Conservation (phyloP, 2,329 filamentous ascomycete genomes). For the Trichoderma koningii region DNA sequence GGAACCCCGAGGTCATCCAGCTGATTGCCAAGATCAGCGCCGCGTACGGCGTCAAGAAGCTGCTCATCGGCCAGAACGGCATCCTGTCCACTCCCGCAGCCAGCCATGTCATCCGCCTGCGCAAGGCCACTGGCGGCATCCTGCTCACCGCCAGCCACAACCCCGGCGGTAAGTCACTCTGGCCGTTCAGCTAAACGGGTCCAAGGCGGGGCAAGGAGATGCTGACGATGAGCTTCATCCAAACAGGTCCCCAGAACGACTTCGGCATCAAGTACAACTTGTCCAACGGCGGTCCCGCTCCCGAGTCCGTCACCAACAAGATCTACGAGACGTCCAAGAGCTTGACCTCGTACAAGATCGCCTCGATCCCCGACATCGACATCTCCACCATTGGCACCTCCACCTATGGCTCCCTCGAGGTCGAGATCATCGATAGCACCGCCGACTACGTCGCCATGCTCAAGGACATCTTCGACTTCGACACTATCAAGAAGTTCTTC, state of each 20-base stretch:
- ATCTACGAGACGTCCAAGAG: conserved; percentile 92
- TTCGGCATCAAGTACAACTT: conserved; percentile 99
- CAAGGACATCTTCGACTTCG: conserved; percentile 98
- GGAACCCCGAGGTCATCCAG: conserved; percentile 95
- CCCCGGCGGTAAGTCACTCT: conserved; percentile 74
- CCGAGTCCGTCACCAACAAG: conserved; percentile 96
- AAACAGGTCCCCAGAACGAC: conserved; percentile 83
- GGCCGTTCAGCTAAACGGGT: neutral
- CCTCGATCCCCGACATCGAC: conserved; percentile 83
- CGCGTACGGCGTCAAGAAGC: conserved; percentile 98
- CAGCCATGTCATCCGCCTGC: conserved; percentile 92
- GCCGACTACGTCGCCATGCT: conserved; percentile 92
- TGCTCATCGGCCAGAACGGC: conserved; percentile 92
- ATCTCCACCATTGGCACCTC: conserved; percentile 78
- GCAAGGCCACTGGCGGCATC: conserved; percentile 94
- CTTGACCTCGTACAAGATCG: conserved; percentile 88
- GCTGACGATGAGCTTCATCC: neutral
- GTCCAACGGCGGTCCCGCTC: conserved; percentile 90
- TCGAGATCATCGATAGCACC: conserved; percentile 93
- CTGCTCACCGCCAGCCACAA: conserved; percentile 97
- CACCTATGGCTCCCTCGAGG: conserved; percentile 83
- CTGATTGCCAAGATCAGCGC: conserved; percentile 96
- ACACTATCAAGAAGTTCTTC: conserved; percentile 93
- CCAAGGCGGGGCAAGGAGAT: neutral
- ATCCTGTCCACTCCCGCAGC: conserved; percentile 96